Base-by-base conservation (phyloP, 148 eudicot genomes). In the Rhododendron simsii region DNA sequence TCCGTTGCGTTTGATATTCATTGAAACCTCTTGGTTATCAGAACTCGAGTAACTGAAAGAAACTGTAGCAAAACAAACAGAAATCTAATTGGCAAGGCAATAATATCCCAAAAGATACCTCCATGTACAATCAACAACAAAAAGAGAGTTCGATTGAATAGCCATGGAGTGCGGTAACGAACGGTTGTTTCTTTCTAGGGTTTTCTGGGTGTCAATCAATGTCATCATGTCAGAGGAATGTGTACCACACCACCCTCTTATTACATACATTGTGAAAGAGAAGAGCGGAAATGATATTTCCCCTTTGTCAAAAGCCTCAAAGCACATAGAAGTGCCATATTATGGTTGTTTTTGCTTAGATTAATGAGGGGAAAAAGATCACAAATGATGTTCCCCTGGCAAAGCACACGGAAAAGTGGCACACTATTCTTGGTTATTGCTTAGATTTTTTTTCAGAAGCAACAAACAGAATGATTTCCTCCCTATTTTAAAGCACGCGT, bases 1-100 rank as follows among this genome's bases (percentile, higher is more conserved):
- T 71, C 98, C 98, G 57, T 89, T 87, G 63, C 98, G 95, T 76
- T 90, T 93, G 87, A 97, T 88, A 80, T 95, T 92, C 99, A 97
- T 97, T 9, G 93, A 92, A 15, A 97, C 95, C 87, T 97, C 99
- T 87, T 94, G 94, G 88, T 93, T 92, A 16, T 95, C 94, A 87
- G 93, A 89, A 88, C 79, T 91, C 2, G 96, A 90, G 84, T 95
- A 97, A 80, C 96, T 94, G 74, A 95, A 94, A 41, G 99, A 92
- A 91, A 95, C 99, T 97, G 95, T 80, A 91, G 39, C 16, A 76
- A 33, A 41, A 47, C 3, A 37, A 71, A 44, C 4, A 26, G 1
- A n/a, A 71, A 33, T 16, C 30, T n/a, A 51, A 3, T 85, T n/a
- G 26, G 26, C 53, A 14, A 20, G 12, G 33, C 21, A 37, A 73